Base-by-base conservation (phyloP, 176 grass and related monocot genomes). In the Dactylis glomerata region DNA sequence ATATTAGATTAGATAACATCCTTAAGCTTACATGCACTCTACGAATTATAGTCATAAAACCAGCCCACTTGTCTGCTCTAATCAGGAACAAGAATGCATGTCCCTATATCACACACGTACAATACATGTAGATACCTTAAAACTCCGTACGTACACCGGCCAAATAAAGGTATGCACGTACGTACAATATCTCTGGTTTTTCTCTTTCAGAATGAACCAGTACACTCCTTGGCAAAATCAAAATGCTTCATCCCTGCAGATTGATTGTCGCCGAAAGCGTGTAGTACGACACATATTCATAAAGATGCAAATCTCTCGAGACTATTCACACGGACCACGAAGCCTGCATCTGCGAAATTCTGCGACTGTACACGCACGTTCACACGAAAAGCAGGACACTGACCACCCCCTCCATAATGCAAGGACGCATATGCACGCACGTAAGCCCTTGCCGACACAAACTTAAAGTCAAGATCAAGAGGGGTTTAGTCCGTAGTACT, bases 311-410 rank as follows among this genome's bases (percentile, higher is more conserved):
- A 82, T 61, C 81, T 61, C 81, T 74, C 6, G 26, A 32, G 19
- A 61, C 52, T 83, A 34, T 83, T 73, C 52, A 83, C 37, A 40
- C 50, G 64, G 81, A 83, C 81, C 81, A 83, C 81, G 40, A 50
- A 73, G 31, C 36, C 87, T 76, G 82, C 76, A 67, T 89, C 46
- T 47, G 36, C 50, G 58, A 64, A 64, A 64, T 46, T 47, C 42
- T 33, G 75, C 45, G 7, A 70, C 78, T 77, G 40, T 86, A 33
- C 78, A 68, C 45, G 83, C 88, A 86, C 73, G 88, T 89, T 86
- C 83, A 59, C 83, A 69, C 78, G 42, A 70, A 84, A 88, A 24
- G 63, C 51, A 66, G 58, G 62, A 70, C 61, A 79, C 47, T 81
- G 82, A 67, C 69, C 82, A 6, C 45, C 64, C 63, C 68, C 77